These are phyloP conservation scores for Fraxinus platypoda DNA, from an alignment of 305 asterid species.

Conservation along the genomic window DNA sequence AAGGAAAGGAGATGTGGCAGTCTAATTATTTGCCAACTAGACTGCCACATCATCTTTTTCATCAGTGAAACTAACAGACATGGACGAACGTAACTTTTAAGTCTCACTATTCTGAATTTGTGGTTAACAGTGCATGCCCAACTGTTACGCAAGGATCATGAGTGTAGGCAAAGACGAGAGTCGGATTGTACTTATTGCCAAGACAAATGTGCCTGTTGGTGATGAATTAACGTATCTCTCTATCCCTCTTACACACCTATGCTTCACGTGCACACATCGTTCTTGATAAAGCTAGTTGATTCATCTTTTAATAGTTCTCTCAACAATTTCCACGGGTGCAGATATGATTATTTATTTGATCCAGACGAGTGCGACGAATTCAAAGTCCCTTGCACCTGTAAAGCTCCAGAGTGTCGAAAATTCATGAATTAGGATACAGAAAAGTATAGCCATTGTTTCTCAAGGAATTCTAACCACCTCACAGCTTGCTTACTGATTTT, in stretches of 20 bases:
- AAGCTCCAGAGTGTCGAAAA: background rate
- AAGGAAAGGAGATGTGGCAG: background rate
- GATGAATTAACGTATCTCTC: conserved; percentile 46
- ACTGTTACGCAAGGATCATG: conserved; percentile 98
- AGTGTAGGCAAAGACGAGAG: conserved; percentile 95
- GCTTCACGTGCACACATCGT: background rate
- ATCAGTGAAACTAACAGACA: background rate
- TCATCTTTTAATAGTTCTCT: background rate
- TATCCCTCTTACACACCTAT: background rate
- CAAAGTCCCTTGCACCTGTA: conserved; percentile 6
- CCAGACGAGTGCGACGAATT: conserved; percentile 39
- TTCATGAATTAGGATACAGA: conserved; percentile 21
- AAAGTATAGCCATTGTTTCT: conserved; percentile 16
- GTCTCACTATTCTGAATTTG: conserved; percentile 13
- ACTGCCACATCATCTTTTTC: background rate
- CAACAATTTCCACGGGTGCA: conserved; percentile 16
- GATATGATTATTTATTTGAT: conserved; percentile 53
- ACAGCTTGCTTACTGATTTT: conserved; percentile 31
- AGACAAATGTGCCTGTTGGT: conserved; percentile 79
- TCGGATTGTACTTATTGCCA: conserved; percentile 92
- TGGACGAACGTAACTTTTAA: background rate
- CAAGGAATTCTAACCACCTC: conserved; percentile 46
- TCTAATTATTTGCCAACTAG: background rate
- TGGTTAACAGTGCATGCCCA: conserved; percentile 86
- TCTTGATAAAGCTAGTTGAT: background rate